Evolutionary conservation across 306 rosid genomes (phyloP).

Genomic region (Astragalus membranaceus): DNA sequence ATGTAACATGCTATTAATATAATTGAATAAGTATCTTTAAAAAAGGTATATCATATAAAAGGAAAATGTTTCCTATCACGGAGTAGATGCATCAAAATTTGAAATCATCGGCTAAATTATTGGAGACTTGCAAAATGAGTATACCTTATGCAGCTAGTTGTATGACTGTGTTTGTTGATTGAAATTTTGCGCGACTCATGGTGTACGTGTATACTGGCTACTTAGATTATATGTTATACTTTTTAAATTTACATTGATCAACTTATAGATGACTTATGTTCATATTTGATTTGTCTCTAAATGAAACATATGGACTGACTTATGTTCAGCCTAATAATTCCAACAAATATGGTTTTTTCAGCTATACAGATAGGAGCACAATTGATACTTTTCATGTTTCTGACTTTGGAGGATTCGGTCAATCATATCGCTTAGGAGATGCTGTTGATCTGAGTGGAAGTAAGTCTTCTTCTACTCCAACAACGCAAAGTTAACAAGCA

Average conservation of each 20-base stretch:
- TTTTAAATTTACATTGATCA: neutral
- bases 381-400: constrained; percentile 35
- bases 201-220: neutral
- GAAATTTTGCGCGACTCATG: neutral
- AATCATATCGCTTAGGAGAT: constrained; percentile 28
- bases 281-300: neutral
- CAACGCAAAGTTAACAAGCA: too few relatives aligned
- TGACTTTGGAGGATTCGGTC: constrained; percentile 44
- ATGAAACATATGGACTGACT: neutral
- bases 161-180: neutral
- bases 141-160: neutral
- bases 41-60: neutral
- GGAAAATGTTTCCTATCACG: neutral
- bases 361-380: constrained; percentile 29
- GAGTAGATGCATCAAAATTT: neutral
- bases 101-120: neutral
- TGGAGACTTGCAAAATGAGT: neutral
- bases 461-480: constrained; percentile 21
- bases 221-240: neutral
- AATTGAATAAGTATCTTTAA: neutral
- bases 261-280: neutral
- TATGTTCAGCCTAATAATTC: neutral
- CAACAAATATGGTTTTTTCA: constrained; percentile 27
- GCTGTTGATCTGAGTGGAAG: constrained; percentile 37
- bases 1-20: neutral